Evolutionary conservation across 352 stramenopile species (phyloP).

Genomic region (Pythium aristosporum): DNA sequence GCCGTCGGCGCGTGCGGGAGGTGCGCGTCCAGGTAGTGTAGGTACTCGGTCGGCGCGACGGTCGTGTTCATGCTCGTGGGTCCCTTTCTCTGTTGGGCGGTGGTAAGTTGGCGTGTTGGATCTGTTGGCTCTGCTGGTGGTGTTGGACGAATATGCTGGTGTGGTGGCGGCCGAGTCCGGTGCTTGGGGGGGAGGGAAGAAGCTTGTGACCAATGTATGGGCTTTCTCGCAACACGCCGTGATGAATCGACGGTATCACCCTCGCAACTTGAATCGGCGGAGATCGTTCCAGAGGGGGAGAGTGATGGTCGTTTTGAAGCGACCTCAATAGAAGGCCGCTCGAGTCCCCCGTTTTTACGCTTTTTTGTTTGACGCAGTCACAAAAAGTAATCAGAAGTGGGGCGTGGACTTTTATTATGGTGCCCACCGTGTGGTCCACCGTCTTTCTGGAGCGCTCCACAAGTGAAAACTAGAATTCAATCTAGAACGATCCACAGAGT

Average conservation of each 20-base stretch:
- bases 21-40: conserved; percentile 27
- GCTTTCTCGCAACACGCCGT: conserved; percentile 25
- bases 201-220: not conserved
- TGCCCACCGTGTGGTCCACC: not conserved
- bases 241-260: conserved; percentile 35
- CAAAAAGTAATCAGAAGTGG: conserved; percentile 14
- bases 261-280: conserved; percentile 28
- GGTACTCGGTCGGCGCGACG: conserved; percentile 24
- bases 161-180: conserved; percentile 5
- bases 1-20: conserved; percentile 7
- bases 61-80: conserved; percentile 18
- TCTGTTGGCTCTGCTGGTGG: not conserved
- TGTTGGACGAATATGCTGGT: not conserved
- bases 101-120: not conserved
- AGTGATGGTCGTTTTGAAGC: conserved; percentile 27
- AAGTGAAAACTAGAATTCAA: not conserved
- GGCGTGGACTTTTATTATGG: not conserved
- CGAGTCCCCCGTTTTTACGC: not conserved
- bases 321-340: conserved; percentile 4
- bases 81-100: not conserved
- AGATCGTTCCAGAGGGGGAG: not conserved
- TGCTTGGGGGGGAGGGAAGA: conserved; percentile 11
- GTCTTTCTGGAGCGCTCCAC: conserved; percentile 1
- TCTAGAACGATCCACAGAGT: conserved; percentile 11
- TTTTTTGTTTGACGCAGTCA: conserved; percentile 20